These are phyloP conservation scores for Ammopiptanthus mongolicus DNA, from an alignment of 306 rosid species.

Conservation along the genomic window DNA sequence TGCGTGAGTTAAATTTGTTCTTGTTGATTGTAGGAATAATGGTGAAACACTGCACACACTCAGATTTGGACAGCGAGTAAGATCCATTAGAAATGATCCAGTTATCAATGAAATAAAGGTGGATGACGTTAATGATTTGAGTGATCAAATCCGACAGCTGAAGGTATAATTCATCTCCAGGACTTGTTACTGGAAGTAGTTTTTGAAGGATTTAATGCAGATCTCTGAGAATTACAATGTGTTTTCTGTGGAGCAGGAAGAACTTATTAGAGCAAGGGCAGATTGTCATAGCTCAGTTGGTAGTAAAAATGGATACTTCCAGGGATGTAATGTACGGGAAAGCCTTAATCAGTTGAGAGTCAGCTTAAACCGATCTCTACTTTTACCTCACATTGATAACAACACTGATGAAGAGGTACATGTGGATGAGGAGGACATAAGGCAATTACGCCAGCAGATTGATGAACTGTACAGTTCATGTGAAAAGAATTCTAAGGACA, in stretches of 20 bases:
- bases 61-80: conserved; percentile 82
- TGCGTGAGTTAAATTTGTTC: conserved; percentile 8
- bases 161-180: conserved; percentile 48
- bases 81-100: conserved; percentile 67
- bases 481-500: conserved; percentile 39
- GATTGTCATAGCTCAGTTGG: conserved; percentile 40
- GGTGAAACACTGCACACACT: conserved; percentile 68
- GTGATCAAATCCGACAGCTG: conserved; percentile 87
- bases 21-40: conserved; percentile 54
- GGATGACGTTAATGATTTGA: conserved; percentile 76
- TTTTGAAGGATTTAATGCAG: not conserved
- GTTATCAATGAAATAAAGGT: conserved; percentile 84
- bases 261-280: conserved; percentile 75
- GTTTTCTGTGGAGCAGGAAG: conserved; percentile 59
- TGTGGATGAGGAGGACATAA: conserved; percentile 64
- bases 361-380: conserved; percentile 82
- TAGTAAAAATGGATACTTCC: conserved; percentile 47
- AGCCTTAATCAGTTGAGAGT: conserved; percentile 80
- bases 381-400: conserved; percentile 52
- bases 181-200: conserved; percentile 6
- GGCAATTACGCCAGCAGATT: conserved; percentile 60
- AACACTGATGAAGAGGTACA: conserved; percentile 59
- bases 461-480: conserved; percentile 52
- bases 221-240: not conserved
- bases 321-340: conserved; percentile 68